These are phyloP conservation scores for Sordariomycetes sp. DNA, from an alignment of 2,329 filamentous ascomycete species.

Conservation along the genomic window DNA sequence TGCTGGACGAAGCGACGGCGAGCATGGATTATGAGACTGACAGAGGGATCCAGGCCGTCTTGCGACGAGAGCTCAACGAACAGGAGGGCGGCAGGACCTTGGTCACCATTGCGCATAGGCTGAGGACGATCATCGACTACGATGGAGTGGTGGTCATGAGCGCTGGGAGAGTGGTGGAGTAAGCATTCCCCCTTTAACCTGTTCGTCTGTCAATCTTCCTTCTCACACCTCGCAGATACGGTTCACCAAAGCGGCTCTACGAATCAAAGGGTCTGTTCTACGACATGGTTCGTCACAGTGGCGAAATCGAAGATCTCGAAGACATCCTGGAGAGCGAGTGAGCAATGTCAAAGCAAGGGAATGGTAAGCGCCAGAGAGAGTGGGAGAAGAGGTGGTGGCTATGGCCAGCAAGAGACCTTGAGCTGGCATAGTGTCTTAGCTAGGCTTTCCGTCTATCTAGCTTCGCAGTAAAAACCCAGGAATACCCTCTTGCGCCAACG, in stretches of 20 bases:
- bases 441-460: no score
- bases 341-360: background rate
- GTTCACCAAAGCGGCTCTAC: slow-evolving; percentile 37
- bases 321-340: no score
- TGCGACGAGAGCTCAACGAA: slow-evolving; percentile 27
- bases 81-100: slow-evolving; percentile 34
- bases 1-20: slow-evolving; percentile 50
- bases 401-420: no score
- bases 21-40: slow-evolving; percentile 52
- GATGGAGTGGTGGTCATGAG: slow-evolving; percentile 50
- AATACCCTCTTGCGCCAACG: no score
- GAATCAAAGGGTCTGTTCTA: slow-evolving; percentile 35
- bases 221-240: slow-evolving; percentile 21
- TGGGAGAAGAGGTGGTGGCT: no score
- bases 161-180: slow-evolving; percentile 43
- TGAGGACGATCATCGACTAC: slow-evolving; percentile 51
- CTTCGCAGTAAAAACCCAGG: no score
- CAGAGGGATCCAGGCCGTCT: slow-evolving; percentile 41
- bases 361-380: no score
- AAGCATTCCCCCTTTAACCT: slow-evolving; percentile 10
- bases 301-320: slow-evolving; percentile 38
- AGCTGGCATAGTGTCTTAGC: no score
- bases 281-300: slow-evolving; percentile 46
- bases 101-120: slow-evolving; percentile 48
- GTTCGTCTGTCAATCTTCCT: slow-evolving; percentile 7